A percentile compares a stretch with the other conserved stretches of the same genome.
Conservation (phyloP, 208 protist genomes). For the Leishmania tarentolae region DNA sequence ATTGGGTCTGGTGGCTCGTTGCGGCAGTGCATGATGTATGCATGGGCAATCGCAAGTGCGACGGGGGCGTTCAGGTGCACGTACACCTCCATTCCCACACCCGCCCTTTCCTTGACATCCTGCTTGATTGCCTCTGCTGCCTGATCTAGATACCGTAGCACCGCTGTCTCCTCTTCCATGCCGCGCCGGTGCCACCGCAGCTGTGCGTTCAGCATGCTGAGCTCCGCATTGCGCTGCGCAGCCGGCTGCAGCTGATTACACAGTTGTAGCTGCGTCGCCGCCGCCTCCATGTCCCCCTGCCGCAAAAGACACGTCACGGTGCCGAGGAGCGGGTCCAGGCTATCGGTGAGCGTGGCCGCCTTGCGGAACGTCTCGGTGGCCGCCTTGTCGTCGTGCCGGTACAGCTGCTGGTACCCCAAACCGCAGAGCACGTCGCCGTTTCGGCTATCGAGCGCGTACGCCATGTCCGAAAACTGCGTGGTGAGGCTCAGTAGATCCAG, state of each 20-base stretch:
- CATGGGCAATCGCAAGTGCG: constrained; percentile 59
- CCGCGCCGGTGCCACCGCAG: constrained; percentile 74
- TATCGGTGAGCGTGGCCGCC: constrained; percentile 79
- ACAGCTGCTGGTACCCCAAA: constrained; percentile 76
- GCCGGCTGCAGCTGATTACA: constrained; percentile 88
- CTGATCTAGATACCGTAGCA: constrained; percentile 72
- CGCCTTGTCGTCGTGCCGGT: constrained; percentile 73
- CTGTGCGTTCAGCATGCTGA: constrained; percentile 80
- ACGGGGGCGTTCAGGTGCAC: constrained; percentile 75
- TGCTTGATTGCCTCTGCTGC: constrained; percentile 78
- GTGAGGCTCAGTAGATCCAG: constrained; percentile 69
- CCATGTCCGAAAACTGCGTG: constrained; percentile 67
- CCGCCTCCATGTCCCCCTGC: constrained; percentile 71
- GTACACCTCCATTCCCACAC: constrained; percentile 62
- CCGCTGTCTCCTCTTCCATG: constrained; percentile 62
- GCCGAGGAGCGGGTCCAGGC: constrained; percentile 73
- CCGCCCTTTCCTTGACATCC: constrained; percentile 37
- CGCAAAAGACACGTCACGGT: constrained; percentile 71
- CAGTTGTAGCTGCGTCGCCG: constrained; percentile 84
- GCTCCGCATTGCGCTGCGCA: constrained; percentile 76
- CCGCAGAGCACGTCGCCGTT: constrained; percentile 86
- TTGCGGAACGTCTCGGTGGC: constrained; percentile 75
- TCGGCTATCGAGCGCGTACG: constrained; percentile 50
- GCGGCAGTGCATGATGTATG: constrained; percentile 88
- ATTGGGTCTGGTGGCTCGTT: constrained; percentile 86